Conservation (phyloP, 2,329 filamentous ascomycete genomes). For the Pseudofabraea citricarpa region DNA sequence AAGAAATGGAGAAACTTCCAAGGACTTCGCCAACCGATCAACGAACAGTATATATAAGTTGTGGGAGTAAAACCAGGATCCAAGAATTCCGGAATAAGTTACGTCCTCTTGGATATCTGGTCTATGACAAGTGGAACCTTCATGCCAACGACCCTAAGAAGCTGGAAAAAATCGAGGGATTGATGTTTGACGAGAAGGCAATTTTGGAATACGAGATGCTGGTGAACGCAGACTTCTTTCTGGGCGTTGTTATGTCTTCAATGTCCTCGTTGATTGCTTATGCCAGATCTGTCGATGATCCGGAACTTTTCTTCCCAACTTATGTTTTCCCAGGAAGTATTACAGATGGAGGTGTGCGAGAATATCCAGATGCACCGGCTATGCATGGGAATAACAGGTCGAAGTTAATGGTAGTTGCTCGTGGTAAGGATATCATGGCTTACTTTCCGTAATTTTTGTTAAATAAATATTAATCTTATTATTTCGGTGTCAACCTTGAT, state of each 20-base stretch:
- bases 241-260: constrained; percentile 17
- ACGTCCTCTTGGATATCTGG: constrained; percentile 10
- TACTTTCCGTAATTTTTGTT: constrained; percentile 13
- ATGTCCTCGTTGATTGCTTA: constrained; percentile 18
- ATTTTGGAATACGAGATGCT: constrained; percentile 18
- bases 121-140: constrained; percentile 15
- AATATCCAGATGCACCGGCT: constrained; percentile 7
- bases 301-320: constrained; percentile 12
- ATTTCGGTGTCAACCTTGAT: no score
- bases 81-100: constrained; percentile 11
- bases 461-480: not conserved
- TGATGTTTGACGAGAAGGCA: constrained; percentile 16
- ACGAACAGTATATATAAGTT: constrained; percentile 18
- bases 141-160: constrained; percentile 2
- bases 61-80: constrained; percentile 14
- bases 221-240: constrained; percentile 12
- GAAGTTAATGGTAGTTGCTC: constrained; percentile 19
- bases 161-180: constrained; percentile 6
- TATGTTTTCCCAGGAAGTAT: constrained; percentile 16
- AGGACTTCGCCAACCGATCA: not conserved
- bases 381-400: constrained; percentile 16
- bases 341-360: constrained; percentile 2
- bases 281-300: constrained; percentile 12
- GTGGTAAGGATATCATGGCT: constrained; percentile 17
- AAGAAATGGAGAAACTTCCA: constrained; percentile 10